Evolutionary conservation across 495 filamentous ascomycete genomes (phyloP).

Genomic region (Daldinia childiae): DNA sequence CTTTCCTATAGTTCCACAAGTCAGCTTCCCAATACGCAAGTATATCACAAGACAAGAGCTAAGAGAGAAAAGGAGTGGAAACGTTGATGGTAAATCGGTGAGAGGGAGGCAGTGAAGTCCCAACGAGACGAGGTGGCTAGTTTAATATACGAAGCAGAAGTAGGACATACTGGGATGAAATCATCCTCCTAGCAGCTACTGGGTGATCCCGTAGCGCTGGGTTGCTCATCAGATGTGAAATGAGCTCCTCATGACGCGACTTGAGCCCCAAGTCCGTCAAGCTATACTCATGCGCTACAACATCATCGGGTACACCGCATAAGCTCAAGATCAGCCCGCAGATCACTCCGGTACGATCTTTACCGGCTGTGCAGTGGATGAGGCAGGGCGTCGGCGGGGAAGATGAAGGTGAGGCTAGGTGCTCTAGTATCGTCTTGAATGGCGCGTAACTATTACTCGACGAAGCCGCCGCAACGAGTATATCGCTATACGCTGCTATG

Average conservation of each 20-base stretch:
- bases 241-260: slow-evolving; percentile 53
- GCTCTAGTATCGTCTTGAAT: slow-evolving; percentile 54
- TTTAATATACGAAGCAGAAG: slow-evolving; percentile 19
- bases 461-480: slow-evolving; percentile 53
- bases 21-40: slow-evolving; percentile 12
- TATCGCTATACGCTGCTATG: slow-evolving; percentile 62
- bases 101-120: neutral
- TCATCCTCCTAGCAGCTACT: slow-evolving; percentile 59
- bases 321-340: slow-evolving; percentile 67
- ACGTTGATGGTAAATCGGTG: neutral
- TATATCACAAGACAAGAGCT: neutral
- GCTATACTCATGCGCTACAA: slow-evolving; percentile 70
- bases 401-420: slow-evolving; percentile 48
- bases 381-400: slow-evolving; percentile 44
- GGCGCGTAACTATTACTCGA: slow-evolving; percentile 48
- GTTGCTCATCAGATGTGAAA: slow-evolving; percentile 55
- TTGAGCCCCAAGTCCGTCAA: slow-evolving; percentile 66
- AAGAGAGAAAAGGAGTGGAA: neutral
- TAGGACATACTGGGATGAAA: slow-evolving; percentile 57
- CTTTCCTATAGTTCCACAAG: slow-evolving; percentile 50
- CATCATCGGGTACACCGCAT: slow-evolving; percentile 63
- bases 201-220: slow-evolving; percentile 55
- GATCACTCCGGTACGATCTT: slow-evolving; percentile 72
- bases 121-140: neutral
- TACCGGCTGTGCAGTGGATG: slow-evolving; percentile 65